Conservation (phyloP, 2,329 filamentous ascomycete genomes). For the Thelonectria blattea region DNA sequence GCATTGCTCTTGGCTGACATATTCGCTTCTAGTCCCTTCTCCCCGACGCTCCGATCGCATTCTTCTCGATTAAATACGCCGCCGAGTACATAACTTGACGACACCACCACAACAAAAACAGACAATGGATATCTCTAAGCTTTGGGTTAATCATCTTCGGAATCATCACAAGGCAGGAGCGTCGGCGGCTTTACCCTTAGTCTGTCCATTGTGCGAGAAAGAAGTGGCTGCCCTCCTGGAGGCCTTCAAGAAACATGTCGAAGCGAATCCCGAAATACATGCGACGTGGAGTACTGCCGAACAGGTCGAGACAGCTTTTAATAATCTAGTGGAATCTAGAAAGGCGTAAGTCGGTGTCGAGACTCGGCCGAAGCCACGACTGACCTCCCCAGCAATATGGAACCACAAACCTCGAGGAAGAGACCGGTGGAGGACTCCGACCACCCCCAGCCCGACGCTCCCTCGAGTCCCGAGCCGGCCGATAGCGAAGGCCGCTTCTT, state of each 20-base stretch:
- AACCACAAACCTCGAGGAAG: background rate
- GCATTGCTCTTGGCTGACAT: too few species aligned
- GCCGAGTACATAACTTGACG: background rate
- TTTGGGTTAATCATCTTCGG: conserved; percentile 5
- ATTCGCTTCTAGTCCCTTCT: too few species aligned
- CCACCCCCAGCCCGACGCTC: background rate
- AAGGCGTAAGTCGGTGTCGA: conserved; percentile 2
- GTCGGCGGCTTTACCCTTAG: background rate
- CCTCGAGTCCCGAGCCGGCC: background rate
- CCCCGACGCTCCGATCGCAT: background rate
- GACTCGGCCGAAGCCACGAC: background rate
- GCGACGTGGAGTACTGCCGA: background rate
- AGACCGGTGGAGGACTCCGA: background rate
- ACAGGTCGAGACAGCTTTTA: background rate
- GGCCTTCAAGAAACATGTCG: background rate
- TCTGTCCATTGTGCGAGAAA: background rate
- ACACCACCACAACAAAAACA: background rate
- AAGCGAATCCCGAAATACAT: background rate
- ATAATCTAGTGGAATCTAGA: background rate
- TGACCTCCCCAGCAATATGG: background rate
- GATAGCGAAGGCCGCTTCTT: background rate
- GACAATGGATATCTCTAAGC: conserved; percentile 9
- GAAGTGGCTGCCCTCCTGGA: background rate
- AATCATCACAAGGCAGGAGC: background rate
- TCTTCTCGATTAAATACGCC: background rate